Evolutionary conservation across 768 basidiomycete genomes (phyloP).

Genomic region (Glaciozyma antarctica): DNA sequence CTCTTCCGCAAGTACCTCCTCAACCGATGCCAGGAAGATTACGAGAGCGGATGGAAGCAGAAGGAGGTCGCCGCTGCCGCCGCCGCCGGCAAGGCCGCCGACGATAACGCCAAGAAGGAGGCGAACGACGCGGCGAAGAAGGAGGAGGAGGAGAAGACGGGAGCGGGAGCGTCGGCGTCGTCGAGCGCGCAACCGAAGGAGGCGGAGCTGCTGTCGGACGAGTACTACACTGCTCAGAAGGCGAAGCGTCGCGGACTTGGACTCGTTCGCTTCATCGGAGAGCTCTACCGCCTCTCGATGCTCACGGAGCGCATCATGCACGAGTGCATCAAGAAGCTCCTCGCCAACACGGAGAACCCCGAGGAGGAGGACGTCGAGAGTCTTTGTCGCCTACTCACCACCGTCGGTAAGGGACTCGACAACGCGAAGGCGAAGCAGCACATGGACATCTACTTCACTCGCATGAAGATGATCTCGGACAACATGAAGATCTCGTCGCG

Average conservation of each 20-base stretch:
- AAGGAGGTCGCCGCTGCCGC: conserved; percentile 80
- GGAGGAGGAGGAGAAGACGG: conserved; percentile 40
- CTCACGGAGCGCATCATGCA: conserved; percentile 96
- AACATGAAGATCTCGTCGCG: conserved; percentile 67
- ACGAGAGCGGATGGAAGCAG: conserved; percentile 87
- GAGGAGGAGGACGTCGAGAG: conserved; percentile 98
- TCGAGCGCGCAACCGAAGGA: conserved; percentile 51
- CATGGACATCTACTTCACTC: conserved; percentile 85
- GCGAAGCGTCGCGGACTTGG: conserved; percentile 95
- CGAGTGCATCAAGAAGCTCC: conserved; percentile 90
- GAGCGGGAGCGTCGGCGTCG: conserved; percentile 43
- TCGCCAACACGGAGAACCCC: conserved; percentile 85
- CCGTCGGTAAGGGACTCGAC: conserved; percentile 76
- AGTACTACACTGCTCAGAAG: conserved; percentile 92
- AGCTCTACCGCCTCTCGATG: conserved; percentile 98
- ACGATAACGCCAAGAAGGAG: conserved; percentile 68
- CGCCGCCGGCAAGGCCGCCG: conserved; percentile 71
- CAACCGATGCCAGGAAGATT: conserved; percentile 94
- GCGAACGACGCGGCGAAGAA: conserved; percentile 39
- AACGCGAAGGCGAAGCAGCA: conserved; percentile 53
- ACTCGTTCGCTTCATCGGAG: conserved; percentile 95
- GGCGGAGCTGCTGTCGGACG: conserved; percentile 74
- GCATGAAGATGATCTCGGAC: conserved; percentile 74
- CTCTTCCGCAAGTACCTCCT: conserved; percentile 95
- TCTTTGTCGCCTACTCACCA: conserved; percentile 81